Evolutionary conservation across 805 yeast species (phyloP).

Genomic region (Yamadazyma phyllophila): DNA sequence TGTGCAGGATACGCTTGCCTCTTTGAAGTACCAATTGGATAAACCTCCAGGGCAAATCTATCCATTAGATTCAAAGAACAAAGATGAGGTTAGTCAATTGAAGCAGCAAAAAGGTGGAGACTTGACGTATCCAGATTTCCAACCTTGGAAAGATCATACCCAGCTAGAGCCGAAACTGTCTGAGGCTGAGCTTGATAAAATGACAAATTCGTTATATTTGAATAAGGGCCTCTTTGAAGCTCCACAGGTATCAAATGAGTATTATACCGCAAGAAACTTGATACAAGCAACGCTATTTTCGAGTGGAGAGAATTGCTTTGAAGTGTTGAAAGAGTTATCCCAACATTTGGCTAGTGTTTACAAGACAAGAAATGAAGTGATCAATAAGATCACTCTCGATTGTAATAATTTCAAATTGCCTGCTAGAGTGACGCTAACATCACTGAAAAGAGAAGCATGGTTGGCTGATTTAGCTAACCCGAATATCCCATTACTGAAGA

Average conservation of each 20-base stretch:
- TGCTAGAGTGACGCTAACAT: conserved; percentile 87
- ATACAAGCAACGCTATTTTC: conserved; percentile 45
- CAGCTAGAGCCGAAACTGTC: conserved; percentile 18
- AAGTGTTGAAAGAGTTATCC: conserved; percentile 35
- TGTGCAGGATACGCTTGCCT: conserved; percentile 30
- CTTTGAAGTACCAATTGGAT: conserved; percentile 37
- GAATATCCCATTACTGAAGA: conserved; percentile 58
- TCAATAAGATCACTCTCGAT: conserved; percentile 35
- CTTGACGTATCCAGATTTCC: conserved; percentile 62
- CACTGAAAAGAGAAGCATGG: conserved; percentile 84
- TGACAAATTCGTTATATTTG: conserved; percentile 47
- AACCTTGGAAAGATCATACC: conserved; percentile 64
- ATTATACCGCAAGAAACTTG: conserved; percentile 64
- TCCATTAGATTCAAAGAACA: conserved; percentile 24
- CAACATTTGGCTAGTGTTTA: conserved; percentile 38
- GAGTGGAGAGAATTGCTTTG: conserved; percentile 33
- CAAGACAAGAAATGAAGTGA: conserved; percentile 36
- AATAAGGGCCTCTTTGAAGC: conserved; percentile 72
- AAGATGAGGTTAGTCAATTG: conserved; percentile 6
- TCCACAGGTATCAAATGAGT: conserved; percentile 62
- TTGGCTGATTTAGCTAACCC: conserved; percentile 73
- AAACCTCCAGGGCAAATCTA: conserved; percentile 32
- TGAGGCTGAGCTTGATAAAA: conserved; percentile 46
- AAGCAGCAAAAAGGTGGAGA: conserved; percentile 3
- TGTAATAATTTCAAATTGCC: conserved; percentile 65